These are phyloP conservation scores for Mycena polygramma DNA, from an alignment of 768 basidiomycete genomes.

Conservation along the genomic window DNA sequence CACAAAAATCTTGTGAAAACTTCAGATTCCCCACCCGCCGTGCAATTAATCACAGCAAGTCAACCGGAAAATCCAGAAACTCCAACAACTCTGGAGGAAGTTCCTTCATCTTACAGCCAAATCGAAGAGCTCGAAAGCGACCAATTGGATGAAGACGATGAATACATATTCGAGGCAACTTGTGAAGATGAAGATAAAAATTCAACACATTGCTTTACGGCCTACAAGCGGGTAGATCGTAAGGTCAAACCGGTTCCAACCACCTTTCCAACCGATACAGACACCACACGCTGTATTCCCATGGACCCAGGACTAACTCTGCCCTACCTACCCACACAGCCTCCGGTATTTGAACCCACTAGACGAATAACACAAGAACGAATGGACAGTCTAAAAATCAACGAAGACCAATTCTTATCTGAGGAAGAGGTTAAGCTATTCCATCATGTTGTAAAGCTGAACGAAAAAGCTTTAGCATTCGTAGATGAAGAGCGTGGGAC, in stretches of 20 bases:
- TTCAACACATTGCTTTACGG: not conserved
- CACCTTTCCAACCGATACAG: not conserved
- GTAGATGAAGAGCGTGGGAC: slow-evolving; percentile 13
- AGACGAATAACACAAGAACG: slow-evolving; percentile 7
- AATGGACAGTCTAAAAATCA: not conserved
- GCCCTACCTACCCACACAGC: not conserved
- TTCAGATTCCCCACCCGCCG: too few species aligned
- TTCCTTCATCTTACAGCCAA: too few species aligned
- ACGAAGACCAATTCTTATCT: not conserved
- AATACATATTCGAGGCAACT: not conserved
- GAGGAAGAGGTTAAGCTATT: slow-evolving; percentile 4
- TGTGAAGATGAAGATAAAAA: not conserved
- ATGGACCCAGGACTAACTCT: not conserved
- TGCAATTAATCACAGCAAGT: too few species aligned
- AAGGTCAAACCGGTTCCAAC: not conserved
- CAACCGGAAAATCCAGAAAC: too few species aligned
- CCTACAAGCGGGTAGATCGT: slow-evolving; percentile 4
- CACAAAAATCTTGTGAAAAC: too few species aligned
- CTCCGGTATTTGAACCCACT: not conserved
- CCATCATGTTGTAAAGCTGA: not conserved
- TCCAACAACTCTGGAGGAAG: too few species aligned
- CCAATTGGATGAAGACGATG: not conserved
- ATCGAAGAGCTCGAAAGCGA: too few species aligned
- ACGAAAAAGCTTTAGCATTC: slow-evolving; percentile 9
- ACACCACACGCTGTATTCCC: not conserved